phyloP scores from a whole-genome alignment of 305 asterid species.

The Rubia tinctorum region DNA sequence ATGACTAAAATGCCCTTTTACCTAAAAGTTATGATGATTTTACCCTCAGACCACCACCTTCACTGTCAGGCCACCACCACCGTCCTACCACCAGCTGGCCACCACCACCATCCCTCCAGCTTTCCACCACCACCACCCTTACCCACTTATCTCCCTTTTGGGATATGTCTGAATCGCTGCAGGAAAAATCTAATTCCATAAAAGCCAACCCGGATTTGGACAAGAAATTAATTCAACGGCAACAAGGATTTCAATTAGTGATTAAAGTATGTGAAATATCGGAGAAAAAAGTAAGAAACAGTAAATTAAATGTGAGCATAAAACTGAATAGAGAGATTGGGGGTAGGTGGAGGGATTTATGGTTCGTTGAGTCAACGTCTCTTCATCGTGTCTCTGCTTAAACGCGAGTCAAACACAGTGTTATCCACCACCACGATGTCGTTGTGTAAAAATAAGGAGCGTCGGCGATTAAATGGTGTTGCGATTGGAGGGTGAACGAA shows the following conservation, averaged over 20 bases:
- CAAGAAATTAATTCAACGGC: constrained; percentile 6
- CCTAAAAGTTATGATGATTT: no score
- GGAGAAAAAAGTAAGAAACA: neutral
- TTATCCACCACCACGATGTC: no score
- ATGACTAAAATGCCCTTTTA: no score
- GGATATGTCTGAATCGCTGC: constrained; percentile 11
- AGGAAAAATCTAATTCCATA: constrained; percentile 5
- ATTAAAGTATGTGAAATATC: neutral
- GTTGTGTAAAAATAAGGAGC: no score
- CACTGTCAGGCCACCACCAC: no score
- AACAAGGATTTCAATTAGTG: neutral
- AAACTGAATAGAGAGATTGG: constrained; percentile 8
- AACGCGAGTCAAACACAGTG: constrained; percentile 88
- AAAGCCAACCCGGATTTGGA: constrained; percentile 5
- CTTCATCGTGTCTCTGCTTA: constrained; percentile 23
- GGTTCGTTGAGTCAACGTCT: constrained; percentile 15
- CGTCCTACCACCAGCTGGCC: no score
- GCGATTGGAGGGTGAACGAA: no score
- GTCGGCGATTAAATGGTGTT: no score
- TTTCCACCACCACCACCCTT: no score
- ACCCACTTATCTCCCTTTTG: neutral
- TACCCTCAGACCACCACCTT: no score
- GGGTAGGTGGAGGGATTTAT: neutral
- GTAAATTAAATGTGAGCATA: constrained; percentile 3
- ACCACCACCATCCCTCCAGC: no score